phyloP scores from a whole-genome alignment of 495 filamentous ascomycete genomes.

The Daldinia vernicosa region DNA sequence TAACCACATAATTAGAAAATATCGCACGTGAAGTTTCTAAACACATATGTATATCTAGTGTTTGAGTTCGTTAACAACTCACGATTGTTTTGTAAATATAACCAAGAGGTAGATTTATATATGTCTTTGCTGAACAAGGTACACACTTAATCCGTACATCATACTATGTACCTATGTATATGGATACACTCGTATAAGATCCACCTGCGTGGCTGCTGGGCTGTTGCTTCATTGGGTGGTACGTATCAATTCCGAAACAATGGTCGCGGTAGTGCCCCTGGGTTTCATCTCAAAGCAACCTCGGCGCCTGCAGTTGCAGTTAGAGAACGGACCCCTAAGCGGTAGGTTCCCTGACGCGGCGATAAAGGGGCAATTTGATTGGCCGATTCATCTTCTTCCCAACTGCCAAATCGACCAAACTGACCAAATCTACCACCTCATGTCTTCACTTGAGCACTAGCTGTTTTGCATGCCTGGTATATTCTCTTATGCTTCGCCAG shows the following conservation, averaged over 20 bases:
- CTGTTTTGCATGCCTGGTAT: constrained; percentile 38
- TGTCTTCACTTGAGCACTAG: constrained; percentile 8
- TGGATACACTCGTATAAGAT: no score
- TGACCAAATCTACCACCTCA: neutral
- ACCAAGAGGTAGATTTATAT: no score
- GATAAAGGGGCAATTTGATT: constrained; percentile 19
- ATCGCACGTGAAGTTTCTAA: no score
- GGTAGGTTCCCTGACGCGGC: constrained; percentile 16
- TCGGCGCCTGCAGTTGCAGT: constrained; percentile 22
- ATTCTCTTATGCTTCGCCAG: constrained; percentile 29
- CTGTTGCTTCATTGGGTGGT: neutral
- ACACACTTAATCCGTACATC: no score
- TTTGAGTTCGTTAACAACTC: no score
- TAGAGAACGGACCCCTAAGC: constrained; percentile 23
- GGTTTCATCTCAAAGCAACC: constrained; percentile 35
- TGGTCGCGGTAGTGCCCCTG: constrained; percentile 32
- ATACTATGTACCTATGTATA: no score
- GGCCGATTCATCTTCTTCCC: constrained; percentile 5
- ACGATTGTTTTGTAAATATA: no score
- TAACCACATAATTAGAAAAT: no score
- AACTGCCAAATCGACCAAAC: neutral
- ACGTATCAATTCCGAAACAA: constrained; percentile 32
- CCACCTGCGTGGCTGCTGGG: no score
- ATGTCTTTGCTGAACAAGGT: no score
- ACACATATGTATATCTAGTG: no score